Base-by-base conservation (phyloP, 1,284 basidiomycete species). In the Ceratobasidium sp. region DNA sequence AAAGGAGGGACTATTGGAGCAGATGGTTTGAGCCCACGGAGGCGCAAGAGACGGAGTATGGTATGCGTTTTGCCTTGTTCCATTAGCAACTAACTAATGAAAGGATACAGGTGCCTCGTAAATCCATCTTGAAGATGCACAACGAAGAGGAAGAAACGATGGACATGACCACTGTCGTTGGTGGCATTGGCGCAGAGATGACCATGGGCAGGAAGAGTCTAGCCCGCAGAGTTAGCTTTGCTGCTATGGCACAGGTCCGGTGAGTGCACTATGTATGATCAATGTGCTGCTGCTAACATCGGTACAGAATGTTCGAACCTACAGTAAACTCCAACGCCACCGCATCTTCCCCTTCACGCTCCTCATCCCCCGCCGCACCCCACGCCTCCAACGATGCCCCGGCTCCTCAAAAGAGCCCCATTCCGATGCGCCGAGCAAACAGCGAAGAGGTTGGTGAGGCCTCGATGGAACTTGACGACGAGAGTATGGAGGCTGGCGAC, bases 211-310 rank as follows among this genome's bases (percentile, higher is more conserved):
- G 70, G 54, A 72, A 71, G 70, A 72, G 67, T 44, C 46, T 72
- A 5, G 62, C 67, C 6, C 68, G 73, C 39, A 68, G 72, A 21
- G 74, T 74, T 19, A 73, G 71, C 47, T 74, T 73, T 56, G 74
- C 73, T 6, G 70, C 71, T 2, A 73, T 72, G 56, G 74, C 74
- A 19, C 71, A 73, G 54, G 74, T 74, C 46, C 58, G 73, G 74
- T 73, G 19, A 36, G 73, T 64, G n/a, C 29, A 25, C 3, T 16
- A 19, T 49, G 16, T 25, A 8, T 30, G 5, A 16, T n/a, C 27
- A 25, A 14, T 25, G 25, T 46, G 19, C n/a, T 47, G 19, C 50
- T 2, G 21, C 9, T 21, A 2, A 33, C 21, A 13, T 29, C 13
- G 7, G 14, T 21, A 16, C 29, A 66, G 62, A 6, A 66, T 54